Evolutionary conservation across 225 moss, liverwort and hornwort genomes (phyloP).

Genomic region (Lunularia cruciata): DNA sequence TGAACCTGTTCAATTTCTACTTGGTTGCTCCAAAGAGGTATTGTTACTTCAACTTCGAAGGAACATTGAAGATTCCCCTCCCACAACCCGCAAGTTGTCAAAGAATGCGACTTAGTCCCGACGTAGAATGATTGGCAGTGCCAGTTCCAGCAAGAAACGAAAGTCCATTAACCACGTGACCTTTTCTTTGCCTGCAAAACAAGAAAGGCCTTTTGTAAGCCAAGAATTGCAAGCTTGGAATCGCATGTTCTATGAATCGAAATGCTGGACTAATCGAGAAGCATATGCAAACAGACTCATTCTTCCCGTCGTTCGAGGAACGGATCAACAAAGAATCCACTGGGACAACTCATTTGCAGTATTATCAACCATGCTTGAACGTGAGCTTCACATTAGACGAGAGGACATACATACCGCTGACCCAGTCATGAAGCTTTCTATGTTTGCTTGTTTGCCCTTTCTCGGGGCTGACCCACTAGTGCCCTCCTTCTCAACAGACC

Average conservation of each 20-base stretch:
- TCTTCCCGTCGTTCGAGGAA: no score
- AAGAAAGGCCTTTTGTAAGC: not conserved
- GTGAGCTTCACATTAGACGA: not conserved
- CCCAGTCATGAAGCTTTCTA: slow-evolving; percentile 50
- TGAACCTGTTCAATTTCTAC: not conserved
- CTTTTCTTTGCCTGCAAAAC: slow-evolving; percentile 40
- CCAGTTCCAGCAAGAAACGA: not conserved
- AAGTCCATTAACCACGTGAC: slow-evolving; percentile 23
- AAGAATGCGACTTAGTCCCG: not conserved
- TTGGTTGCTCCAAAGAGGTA: not conserved
- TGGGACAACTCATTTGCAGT: not conserved
- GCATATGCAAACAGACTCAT: no score
- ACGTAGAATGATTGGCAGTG: not conserved
- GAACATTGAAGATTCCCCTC: not conserved
- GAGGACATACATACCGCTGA: slow-evolving; percentile 33
- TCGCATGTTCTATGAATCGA: no score
- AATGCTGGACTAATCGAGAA: no score
- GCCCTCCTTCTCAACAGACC: slow-evolving; percentile 77
- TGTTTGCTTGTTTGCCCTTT: slow-evolving; percentile 87
- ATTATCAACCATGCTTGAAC: no score
- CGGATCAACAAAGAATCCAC: not conserved
- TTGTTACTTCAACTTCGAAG: not conserved
- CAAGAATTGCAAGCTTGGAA: not conserved
- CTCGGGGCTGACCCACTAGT: slow-evolving; percentile 55
- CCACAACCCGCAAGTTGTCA: not conserved